A percentile compares a stretch with the other conserved stretches of the same genome.
Conservation (phyloP, 2,329 filamentous ascomycete genomes). For the Fusarium multiceps region DNA sequence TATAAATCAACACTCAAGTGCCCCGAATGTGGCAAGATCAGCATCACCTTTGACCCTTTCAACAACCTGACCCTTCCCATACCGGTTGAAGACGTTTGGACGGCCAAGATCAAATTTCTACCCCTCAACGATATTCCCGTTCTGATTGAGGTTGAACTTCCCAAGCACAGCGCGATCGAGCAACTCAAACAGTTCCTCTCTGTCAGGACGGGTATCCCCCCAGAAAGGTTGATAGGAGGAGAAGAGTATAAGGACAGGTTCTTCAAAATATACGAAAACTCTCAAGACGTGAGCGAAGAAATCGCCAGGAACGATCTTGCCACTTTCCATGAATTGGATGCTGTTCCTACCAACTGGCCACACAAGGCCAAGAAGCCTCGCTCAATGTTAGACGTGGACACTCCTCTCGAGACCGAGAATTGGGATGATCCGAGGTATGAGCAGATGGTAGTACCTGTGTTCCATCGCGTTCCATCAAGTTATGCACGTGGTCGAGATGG, state of each 20-base stretch:
- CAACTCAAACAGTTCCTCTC: conserved; percentile 76
- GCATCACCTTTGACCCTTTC: conserved; percentile 98
- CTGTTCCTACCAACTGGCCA: conserved; percentile 81
- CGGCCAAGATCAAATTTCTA: conserved; percentile 78
- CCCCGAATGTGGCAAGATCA: conserved; percentile 90
- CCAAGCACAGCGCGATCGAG: conserved; percentile 78
- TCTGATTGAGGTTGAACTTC: conserved; percentile 80
- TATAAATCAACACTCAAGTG: conserved; percentile 98
- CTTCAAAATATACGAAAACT: conserved; percentile 86
- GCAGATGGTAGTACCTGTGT: conserved; percentile 75
- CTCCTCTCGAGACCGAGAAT: conserved; percentile 55
- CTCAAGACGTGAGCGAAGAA: conserved; percentile 73
- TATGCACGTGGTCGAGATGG: conserved; percentile 48
- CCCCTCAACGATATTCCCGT: conserved; percentile 79
- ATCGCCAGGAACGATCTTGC: conserved; percentile 74
- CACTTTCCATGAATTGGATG: conserved; percentile 81
- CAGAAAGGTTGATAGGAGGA: conserved; percentile 76
- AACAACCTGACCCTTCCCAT: conserved; percentile 93
- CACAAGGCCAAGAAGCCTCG: conserved; percentile 63
- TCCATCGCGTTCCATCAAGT: conserved; percentile 65
- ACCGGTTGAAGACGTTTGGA: conserved; percentile 87
- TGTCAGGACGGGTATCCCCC: conserved; percentile 72
- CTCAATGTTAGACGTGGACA: conserved; percentile 63
- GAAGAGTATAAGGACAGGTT: conserved; percentile 88
- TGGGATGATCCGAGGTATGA: conserved; percentile 73